Percentiles rank a stretch among this genome's conserved stretches.
phyloP scores from a whole-genome alignment of 2,329 filamentous ascomycete genomes.

The Orbilia blumenaviensis region DNA sequence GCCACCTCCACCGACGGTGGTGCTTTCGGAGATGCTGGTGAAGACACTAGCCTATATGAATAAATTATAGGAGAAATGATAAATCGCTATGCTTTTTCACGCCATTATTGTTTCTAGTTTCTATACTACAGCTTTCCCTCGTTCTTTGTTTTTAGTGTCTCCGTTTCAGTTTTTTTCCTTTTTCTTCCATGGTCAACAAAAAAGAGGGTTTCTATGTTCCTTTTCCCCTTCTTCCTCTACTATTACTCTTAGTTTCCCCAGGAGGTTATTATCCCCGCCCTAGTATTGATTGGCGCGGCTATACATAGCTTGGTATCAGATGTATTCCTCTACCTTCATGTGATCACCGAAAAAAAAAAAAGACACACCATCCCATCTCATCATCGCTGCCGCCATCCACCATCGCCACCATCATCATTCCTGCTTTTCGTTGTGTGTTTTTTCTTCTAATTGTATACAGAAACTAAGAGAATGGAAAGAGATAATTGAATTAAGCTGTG shows the following conservation, averaged over 20 bases:
- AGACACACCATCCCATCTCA: too few species aligned
- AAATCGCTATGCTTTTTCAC: slow-evolving; percentile 4
- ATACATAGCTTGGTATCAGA: slow-evolving; percentile 1
- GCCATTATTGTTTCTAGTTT: slow-evolving; percentile 51
- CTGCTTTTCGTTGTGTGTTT: not conserved
- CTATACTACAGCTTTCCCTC: slow-evolving; percentile 50
- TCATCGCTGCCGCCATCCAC: not conserved
- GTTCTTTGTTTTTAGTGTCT: slow-evolving; percentile 30
- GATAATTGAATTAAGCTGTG: slow-evolving; percentile 4
- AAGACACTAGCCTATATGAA: slow-evolving; percentile 97
- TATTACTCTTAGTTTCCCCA: not conserved
- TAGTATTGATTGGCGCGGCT: not conserved
- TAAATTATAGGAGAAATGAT: slow-evolving; percentile 66
- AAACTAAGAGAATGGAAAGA: slow-evolving; percentile 20
- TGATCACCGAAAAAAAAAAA: slow-evolving; percentile 2
- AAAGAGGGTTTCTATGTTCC: slow-evolving; percentile 49
- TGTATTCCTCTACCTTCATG: slow-evolving; percentile 17
- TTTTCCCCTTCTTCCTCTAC: slow-evolving; percentile 52
- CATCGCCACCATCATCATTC: not conserved
- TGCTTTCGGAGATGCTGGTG: slow-evolving; percentile 83
- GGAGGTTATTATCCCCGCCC: not conserved
- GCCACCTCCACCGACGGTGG: slow-evolving; percentile 64
- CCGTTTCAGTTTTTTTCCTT: slow-evolving; percentile 52
- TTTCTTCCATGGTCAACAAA: slow-evolving; percentile 56
- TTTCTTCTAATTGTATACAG: slow-evolving; percentile 19